Conservation (phyloP, 768 basidiomycete genomes). For the Termitomyces sp. region DNA sequence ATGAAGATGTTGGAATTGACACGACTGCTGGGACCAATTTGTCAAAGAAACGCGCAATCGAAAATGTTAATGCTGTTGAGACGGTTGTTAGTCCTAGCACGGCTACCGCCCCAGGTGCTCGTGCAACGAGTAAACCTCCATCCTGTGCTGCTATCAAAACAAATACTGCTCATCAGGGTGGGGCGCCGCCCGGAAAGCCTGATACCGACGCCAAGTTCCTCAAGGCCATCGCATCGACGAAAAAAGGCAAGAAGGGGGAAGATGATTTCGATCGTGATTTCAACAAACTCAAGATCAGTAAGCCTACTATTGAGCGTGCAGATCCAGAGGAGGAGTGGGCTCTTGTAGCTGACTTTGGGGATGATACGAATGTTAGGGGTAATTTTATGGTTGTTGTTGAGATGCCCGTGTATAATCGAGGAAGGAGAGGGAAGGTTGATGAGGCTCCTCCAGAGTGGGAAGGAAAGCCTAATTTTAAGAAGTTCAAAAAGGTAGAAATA, state of each 20-base stretch:
- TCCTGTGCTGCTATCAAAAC: slow-evolving; percentile 15
- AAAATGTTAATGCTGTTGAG: slow-evolving; percentile 23
- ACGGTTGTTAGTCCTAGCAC: background rate
- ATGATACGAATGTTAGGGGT: slow-evolving; percentile 54
- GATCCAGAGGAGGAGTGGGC: slow-evolving; percentile 52
- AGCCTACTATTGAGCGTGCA: slow-evolving; percentile 45
- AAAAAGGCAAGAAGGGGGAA: slow-evolving; percentile 60
- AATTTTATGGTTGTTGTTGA: slow-evolving; percentile 80
- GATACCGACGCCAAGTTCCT: slow-evolving; percentile 69
- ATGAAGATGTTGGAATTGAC: slow-evolving; percentile 31
- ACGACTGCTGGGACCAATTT: slow-evolving; percentile 13
- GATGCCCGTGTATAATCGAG: slow-evolving; percentile 45
- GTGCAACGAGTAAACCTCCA: background rate
- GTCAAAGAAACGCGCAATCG: slow-evolving; percentile 41
- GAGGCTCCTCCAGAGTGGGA: slow-evolving; percentile 33
- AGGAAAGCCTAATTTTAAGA: slow-evolving; percentile 65
- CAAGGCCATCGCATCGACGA: slow-evolving; percentile 68
- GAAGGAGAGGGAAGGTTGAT: slow-evolving; percentile 13
- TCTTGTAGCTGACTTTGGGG: slow-evolving; percentile 59
- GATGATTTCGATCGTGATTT: slow-evolving; percentile 77
- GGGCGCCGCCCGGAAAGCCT: slow-evolving; percentile 39
- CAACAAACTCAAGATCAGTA: slow-evolving; percentile 67
- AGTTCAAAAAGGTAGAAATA: slow-evolving; percentile 57
- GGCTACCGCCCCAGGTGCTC: background rate
- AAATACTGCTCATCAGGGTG: slow-evolving; percentile 16